Evolutionary conservation across 306 rosid genomes (phyloP), one percentile per base, ranked within the genome.

Genomic region (Quercus ilex): DNA sequence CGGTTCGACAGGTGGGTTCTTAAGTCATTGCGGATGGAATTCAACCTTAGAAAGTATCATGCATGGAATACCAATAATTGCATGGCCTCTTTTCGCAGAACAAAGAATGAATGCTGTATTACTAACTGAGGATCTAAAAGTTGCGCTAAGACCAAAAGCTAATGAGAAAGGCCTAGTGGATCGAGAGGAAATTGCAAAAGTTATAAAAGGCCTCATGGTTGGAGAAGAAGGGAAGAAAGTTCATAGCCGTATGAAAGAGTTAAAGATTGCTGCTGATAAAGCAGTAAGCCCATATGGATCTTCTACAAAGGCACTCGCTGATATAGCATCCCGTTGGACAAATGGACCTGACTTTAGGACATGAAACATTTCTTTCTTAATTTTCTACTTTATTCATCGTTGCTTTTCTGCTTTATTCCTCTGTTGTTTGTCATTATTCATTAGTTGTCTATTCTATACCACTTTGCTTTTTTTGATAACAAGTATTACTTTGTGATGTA

Each of bases 21-120:
- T 80, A 7, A 80, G 73, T 20, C 84, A 84, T 1, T 80, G 84
- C 28, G 81, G 87, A 0, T 83, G 87, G 83, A 76, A 65, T 69
- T 84, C 84, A 0, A 84, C 73, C 8, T 35, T 84, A 4, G 84
- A 84, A 8, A 71, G 76, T 35, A 71, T 84, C 5, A 25, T 53
- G 18, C 70, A 71, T 7, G 83, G 83, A 11, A 23, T 76, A 62
- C 83, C 87, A 43, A 17, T 83, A 20, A 79, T 79, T 14, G 78
- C 81, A 0, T 83, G 87, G 84, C 84, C 84, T 15, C 75, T 79
- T 0, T 83, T 59, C 28, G 78, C 83, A 28, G 84, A 83, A 46
- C 84, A 83, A 14, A 79, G 71, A 46, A 83, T 64, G 79, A 72
- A 55, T 79, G 87, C 84, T 41, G 3, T 64, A 3, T 55, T 79